A percentile compares a stretch with the other conserved stretches of the same genome.
These are phyloP conservation scores for Solanum lycopersicoides DNA, from an alignment of 257 asterid species.

Conservation along the genomic window DNA sequence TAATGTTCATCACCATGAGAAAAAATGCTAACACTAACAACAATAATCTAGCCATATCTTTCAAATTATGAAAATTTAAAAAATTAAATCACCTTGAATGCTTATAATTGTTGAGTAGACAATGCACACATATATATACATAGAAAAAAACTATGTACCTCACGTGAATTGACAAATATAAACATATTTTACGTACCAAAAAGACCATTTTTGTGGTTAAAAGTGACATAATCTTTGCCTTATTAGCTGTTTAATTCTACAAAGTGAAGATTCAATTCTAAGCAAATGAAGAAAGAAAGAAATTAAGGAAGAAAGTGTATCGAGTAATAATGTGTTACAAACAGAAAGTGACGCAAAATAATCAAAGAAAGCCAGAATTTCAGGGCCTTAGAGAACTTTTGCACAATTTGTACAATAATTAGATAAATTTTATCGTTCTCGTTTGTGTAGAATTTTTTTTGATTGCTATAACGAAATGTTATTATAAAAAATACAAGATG, in stretches of 20 bases:
- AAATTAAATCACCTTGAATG: neutral
- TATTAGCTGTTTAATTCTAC: neutral
- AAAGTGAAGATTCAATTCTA: neutral
- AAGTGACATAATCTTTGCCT: neutral
- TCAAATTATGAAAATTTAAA: neutral
- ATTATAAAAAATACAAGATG: neutral
- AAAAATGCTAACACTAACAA: neutral
- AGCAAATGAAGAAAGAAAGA: neutral
- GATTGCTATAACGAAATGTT: fast-evolving
- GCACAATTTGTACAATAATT: neutral
- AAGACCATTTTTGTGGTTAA: neutral
- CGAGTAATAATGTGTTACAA: neutral
- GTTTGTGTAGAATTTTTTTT: fast-evolving
- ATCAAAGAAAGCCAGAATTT: neutral
- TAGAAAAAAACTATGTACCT: neutral
- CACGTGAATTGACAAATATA: neutral
- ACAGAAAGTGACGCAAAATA: neutral
- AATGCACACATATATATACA: neutral
- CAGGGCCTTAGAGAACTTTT: neutral
- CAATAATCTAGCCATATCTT: neutral
- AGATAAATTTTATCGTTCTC: neutral
- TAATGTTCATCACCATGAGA: neutral
- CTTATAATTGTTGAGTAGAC: neutral
- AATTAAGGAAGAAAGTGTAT: neutral
- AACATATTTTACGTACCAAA: neutral